Conservation (phyloP, 2,329 filamentous ascomycete genomes). For the Trichoderma sp. region DNA sequence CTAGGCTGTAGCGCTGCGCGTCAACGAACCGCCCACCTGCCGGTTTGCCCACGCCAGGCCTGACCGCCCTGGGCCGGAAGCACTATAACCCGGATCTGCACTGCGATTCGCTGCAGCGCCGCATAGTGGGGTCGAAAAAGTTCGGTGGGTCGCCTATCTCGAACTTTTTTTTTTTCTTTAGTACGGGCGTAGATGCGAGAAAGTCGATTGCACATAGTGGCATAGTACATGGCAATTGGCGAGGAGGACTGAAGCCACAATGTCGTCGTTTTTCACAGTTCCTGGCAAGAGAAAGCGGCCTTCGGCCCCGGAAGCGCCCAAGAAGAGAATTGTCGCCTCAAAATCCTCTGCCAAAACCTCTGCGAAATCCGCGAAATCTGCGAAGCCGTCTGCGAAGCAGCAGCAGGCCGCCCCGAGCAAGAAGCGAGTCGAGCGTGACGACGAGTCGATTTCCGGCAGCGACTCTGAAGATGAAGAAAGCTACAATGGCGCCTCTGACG, state of each 20-base stretch:
- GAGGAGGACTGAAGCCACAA: slow-evolving; percentile 43
- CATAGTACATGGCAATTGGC: slow-evolving; percentile 23
- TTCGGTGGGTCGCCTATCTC: slow-evolving; percentile 33
- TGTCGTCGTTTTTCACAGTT: slow-evolving; percentile 96
- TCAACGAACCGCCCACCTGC: slow-evolving; percentile 35
- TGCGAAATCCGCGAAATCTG: slow-evolving; percentile 31
- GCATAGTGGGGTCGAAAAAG: slow-evolving; percentile 26
- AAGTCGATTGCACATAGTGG: slow-evolving; percentile 35
- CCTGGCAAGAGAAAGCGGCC: slow-evolving; percentile 87
- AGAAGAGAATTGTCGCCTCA: slow-evolving; percentile 59
- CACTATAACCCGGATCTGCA: slow-evolving; percentile 33
- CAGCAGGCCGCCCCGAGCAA: slow-evolving; percentile 44
- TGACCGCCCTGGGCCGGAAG: slow-evolving; percentile 40
- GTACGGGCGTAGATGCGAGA: slow-evolving; percentile 27
- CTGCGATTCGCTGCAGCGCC: slow-evolving; percentile 32
- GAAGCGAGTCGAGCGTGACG: slow-evolving; percentile 58
- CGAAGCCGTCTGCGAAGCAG: slow-evolving; percentile 40
- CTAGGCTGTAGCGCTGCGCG: slow-evolving; percentile 45
- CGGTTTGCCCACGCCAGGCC: slow-evolving; percentile 35
- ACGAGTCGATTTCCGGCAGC: slow-evolving; percentile 86
- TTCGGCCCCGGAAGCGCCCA: slow-evolving; percentile 55
- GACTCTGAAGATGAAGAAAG: slow-evolving; percentile 68
- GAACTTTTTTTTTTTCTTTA: slow-evolving; percentile 45
- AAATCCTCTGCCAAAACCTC: slow-evolving; percentile 46
- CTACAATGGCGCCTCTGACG: slow-evolving; percentile 43